Percentiles rank a stretch among this genome's conserved stretches.
phyloP scores from a whole-genome alignment of 2,329 filamentous ascomycete genomes.

The Pestalotiopsis sp. region DNA sequence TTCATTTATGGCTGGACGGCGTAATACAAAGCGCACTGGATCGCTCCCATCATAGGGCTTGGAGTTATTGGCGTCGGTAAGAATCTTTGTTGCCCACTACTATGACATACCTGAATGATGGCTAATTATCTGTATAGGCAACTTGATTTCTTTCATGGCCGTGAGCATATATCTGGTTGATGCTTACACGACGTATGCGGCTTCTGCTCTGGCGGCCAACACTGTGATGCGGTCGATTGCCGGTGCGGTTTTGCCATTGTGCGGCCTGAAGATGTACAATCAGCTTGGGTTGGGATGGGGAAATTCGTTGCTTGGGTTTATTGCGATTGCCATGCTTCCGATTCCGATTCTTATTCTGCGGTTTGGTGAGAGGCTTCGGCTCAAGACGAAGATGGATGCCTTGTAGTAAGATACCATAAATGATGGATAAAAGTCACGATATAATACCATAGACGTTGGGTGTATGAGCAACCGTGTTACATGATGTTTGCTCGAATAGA shows the following conservation, averaged over 20 bases:
- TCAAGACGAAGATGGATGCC: neutral
- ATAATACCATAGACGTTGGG: too few relatives aligned
- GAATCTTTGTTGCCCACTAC: neutral
- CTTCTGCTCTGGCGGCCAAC: constrained; percentile 59
- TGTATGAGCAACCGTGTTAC: too few relatives aligned
- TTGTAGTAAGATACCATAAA: neutral
- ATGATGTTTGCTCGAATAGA: too few relatives aligned
- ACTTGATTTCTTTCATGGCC: constrained; percentile 25
- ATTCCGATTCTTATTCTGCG: constrained; percentile 19
- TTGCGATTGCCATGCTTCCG: constrained; percentile 34
- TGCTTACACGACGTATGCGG: constrained; percentile 55
- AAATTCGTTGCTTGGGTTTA: constrained; percentile 56
- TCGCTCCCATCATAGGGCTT: constrained; percentile 49
- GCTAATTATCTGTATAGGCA: constrained; percentile 25
- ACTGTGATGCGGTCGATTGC: constrained; percentile 53
- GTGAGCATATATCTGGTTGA: constrained; percentile 53
- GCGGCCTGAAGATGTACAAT: constrained; percentile 52
- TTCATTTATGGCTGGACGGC: constrained; percentile 54
- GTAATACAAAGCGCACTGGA: constrained; percentile 47
- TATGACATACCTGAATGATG: neutral
- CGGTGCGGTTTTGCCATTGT: constrained; percentile 57
- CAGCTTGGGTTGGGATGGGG: constrained; percentile 60
- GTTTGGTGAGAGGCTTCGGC: constrained; percentile 21
- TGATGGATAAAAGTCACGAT: neutral
- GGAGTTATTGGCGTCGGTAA: constrained; percentile 35